Evolutionary conservation across 2,329 filamentous ascomycete genomes (phyloP).

Genomic region (Neodidymelliopsis sp.): DNA sequence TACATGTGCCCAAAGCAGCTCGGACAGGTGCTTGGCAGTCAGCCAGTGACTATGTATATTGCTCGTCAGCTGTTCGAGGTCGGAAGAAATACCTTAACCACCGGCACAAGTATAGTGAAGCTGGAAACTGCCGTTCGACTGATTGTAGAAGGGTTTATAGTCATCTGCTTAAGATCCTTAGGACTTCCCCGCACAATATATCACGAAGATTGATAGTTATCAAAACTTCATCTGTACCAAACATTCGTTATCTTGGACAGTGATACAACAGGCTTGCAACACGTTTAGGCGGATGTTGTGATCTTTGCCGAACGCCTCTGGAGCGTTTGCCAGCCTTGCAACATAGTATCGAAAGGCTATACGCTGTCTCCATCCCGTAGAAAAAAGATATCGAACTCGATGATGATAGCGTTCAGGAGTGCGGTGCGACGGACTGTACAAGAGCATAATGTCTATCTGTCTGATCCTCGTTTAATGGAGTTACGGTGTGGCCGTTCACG

Average conservation of each 20-base stretch:
- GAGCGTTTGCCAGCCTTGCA: slow-evolving; percentile 8
- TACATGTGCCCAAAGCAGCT: too few species aligned
- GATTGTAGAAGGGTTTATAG: background rate
- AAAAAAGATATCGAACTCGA: background rate
- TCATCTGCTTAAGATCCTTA: background rate
- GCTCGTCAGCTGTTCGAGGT: background rate
- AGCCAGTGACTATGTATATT: too few species aligned
- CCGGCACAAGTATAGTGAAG: slow-evolving; percentile 5
- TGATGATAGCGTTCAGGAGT: slow-evolving; percentile 7
- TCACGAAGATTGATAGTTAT: slow-evolving; percentile 7
- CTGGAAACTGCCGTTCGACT: background rate
- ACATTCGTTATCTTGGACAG: background rate
- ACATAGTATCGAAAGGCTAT: background rate
- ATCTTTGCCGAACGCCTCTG: slow-evolving; percentile 5
- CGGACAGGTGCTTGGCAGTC: too few species aligned
- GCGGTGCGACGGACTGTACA: slow-evolving; percentile 22
- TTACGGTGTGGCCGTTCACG: slow-evolving; percentile 21
- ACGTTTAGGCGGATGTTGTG: slow-evolving; percentile 6
- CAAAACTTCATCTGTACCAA: slow-evolving; percentile 16
- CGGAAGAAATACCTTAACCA: slow-evolving; percentile 14
- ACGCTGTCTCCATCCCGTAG: background rate
- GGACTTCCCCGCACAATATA: slow-evolving; percentile 15
- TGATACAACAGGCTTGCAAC: background rate
- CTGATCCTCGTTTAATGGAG: slow-evolving; percentile 10
- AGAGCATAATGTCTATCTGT: slow-evolving; percentile 22